phyloP scores from a whole-genome alignment of 2,329 filamentous ascomycete species.

The Fusarium sp. region DNA sequence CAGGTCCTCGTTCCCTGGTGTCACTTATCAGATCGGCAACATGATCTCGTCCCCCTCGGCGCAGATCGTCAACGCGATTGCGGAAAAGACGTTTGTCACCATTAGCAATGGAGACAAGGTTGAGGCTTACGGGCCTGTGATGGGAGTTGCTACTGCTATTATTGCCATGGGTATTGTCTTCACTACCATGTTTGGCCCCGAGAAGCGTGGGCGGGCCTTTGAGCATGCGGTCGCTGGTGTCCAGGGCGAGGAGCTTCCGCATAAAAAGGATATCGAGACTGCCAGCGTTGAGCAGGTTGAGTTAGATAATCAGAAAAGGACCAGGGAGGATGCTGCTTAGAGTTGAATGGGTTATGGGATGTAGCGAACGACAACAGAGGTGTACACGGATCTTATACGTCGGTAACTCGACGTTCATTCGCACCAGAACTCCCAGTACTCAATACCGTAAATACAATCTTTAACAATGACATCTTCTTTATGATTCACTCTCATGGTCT shows the following conservation, averaged over 20 bases:
- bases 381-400: too few species aligned
- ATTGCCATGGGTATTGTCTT: constrained; percentile 76
- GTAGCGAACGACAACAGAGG: background rate
- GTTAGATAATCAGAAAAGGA: constrained; percentile 32
- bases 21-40: constrained; percentile 80
- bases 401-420: background rate
- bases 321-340: constrained; percentile 18
- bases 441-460: constrained; percentile 14
- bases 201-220: constrained; percentile 78
- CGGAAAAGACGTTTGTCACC: constrained; percentile 70
- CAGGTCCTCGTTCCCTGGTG: constrained; percentile 75
- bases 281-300: constrained; percentile 43
- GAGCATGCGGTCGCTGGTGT: constrained; percentile 64
- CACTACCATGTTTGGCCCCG: constrained; percentile 76
- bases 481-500: background rate
- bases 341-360: too few species aligned
- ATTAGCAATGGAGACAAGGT: constrained; percentile 65
- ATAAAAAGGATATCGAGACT: constrained; percentile 46
- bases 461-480: background rate
- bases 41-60: constrained; percentile 78
- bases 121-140: constrained; percentile 78
- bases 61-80: constrained; percentile 81
- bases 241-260: constrained; percentile 30
- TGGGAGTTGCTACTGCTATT: constrained; percentile 81
- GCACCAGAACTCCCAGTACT: background rate